Percentiles rank a stretch among this genome's conserved stretches.
These are phyloP conservation scores for Raffaelea albimanens DNA, from an alignment of 2,329 filamentous ascomycete species.

Conservation along the genomic window DNA sequence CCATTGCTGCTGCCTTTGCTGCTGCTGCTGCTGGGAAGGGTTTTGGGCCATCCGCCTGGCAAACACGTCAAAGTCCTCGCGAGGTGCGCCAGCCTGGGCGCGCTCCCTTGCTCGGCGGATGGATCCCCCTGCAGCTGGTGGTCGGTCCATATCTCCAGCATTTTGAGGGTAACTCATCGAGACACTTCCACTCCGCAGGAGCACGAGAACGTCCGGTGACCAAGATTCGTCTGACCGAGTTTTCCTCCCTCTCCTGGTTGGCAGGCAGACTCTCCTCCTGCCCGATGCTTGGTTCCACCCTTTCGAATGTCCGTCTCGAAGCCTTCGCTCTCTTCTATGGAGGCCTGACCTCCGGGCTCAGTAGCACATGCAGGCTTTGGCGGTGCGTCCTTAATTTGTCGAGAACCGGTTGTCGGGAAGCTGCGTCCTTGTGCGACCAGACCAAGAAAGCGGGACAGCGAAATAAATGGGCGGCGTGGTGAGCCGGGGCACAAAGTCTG, in stretches of 20 bases:
- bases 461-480: too few species aligned
- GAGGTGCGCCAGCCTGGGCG: slow-evolving; percentile 31
- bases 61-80: slow-evolving; percentile 20
- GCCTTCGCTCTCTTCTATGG: too few species aligned
- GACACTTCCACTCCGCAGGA: slow-evolving; percentile 16
- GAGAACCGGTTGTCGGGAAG: background rate
- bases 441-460: too few species aligned
- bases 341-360: too few species aligned
- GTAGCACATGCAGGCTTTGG: too few species aligned
- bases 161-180: slow-evolving; percentile 48
- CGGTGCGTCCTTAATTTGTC: too few species aligned
- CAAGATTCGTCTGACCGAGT: too few species aligned
- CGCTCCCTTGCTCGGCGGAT: slow-evolving; percentile 46
- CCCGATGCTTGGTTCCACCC: too few species aligned
- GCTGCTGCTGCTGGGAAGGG: slow-evolving; percentile 2
- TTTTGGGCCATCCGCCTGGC: slow-evolving; percentile 13
- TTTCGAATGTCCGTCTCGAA: too few species aligned
- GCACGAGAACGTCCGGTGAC: background rate
- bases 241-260: too few species aligned
- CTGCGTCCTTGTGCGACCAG: background rate
- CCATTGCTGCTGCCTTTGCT: background rate
- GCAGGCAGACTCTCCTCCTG: too few species aligned
- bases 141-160: slow-evolving; percentile 43
- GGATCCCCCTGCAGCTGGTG: slow-evolving; percentile 31
- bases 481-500: too few species aligned